A percentile compares a stretch with the other conserved stretches of the same genome.
Conservation (phyloP, 768 basidiomycete species). For the Sarcomyxa edulis region DNA sequence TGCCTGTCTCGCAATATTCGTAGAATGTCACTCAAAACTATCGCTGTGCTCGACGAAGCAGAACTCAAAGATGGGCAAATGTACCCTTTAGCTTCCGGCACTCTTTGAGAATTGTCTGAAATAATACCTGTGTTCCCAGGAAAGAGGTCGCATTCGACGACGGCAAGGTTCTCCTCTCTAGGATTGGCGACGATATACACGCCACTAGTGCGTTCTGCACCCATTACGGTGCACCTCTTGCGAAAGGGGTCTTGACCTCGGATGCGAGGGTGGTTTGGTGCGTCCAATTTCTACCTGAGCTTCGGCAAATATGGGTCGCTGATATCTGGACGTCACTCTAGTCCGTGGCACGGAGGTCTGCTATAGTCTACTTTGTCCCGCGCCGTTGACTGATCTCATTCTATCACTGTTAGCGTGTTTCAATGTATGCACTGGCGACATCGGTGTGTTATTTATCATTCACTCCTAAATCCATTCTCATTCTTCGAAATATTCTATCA, state of each 20-base stretch:
- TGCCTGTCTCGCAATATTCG: no score
- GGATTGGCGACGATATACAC: conserved; percentile 67
- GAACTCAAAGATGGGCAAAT: conserved; percentile 66
- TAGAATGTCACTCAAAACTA: conserved; percentile 41
- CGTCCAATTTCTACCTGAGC: conserved; percentile 14
- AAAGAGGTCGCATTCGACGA: conserved; percentile 79
- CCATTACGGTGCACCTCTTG: conserved; percentile 87
- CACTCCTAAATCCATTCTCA: background rate
- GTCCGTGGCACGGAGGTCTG: conserved; percentile 86
- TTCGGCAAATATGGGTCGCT: background rate
- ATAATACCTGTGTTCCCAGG: conserved; percentile 45
- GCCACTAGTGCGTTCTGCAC: conserved; percentile 86
- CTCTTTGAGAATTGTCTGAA: no score
- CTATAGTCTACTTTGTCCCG: conserved; percentile 2
- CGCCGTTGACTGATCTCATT: background rate
- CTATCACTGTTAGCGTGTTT: conserved; percentile 61
- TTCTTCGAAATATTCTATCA: conserved; percentile 12
- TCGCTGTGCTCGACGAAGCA: conserved; percentile 52
- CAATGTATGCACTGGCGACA: conserved; percentile 80
- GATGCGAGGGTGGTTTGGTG: conserved; percentile 80
- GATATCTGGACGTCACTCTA: conserved; percentile 17
- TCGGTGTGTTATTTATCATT: conserved; percentile 38
- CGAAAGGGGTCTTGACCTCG: conserved; percentile 73
- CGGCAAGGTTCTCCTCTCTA: conserved; percentile 74
- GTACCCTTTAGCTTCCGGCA: no score